Conservation (phyloP, 148 eudicot species). For the Arbutus unedo region DNA sequence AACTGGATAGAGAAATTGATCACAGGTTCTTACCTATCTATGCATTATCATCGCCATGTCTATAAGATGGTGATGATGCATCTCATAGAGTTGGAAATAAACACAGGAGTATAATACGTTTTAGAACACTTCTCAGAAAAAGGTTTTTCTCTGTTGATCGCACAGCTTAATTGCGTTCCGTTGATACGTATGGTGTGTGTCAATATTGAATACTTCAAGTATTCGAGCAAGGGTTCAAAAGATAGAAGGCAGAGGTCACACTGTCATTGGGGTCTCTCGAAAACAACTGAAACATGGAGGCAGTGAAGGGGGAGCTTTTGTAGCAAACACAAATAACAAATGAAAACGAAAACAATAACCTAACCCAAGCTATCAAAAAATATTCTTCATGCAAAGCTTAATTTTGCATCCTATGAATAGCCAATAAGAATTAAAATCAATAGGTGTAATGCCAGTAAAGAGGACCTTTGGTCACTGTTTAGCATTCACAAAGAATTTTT, state of each 20-base stretch:
- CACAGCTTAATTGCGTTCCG: neutral
- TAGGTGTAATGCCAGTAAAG: neutral
- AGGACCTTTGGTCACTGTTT: neutral
- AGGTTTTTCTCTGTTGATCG: neutral
- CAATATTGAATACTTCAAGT: neutral
- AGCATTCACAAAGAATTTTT: neutral
- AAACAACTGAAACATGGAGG: neutral
- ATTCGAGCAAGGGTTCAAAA: neutral
- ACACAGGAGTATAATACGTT: neutral
- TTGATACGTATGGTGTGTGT: neutral
- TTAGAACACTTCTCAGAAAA: neutral
- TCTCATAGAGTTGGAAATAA: constrained; percentile 6
- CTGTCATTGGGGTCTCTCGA: neutral
- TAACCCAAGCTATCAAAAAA: neutral
- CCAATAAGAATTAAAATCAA: neutral
- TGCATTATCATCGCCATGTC: neutral
- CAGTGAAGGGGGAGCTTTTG: neutral
- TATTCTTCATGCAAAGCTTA: neutral
- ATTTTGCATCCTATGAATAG: neutral
- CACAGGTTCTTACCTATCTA: neutral
- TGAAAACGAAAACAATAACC: neutral
- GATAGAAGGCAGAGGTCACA: neutral
- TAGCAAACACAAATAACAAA: neutral
- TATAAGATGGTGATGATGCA: neutral
- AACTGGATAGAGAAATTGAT: neutral